Evolutionary conservation across 75 land plant genomes (phyloP), one percentile per base, ranked within the genome.

Genomic region (Sequoia sempervirens): DNA sequence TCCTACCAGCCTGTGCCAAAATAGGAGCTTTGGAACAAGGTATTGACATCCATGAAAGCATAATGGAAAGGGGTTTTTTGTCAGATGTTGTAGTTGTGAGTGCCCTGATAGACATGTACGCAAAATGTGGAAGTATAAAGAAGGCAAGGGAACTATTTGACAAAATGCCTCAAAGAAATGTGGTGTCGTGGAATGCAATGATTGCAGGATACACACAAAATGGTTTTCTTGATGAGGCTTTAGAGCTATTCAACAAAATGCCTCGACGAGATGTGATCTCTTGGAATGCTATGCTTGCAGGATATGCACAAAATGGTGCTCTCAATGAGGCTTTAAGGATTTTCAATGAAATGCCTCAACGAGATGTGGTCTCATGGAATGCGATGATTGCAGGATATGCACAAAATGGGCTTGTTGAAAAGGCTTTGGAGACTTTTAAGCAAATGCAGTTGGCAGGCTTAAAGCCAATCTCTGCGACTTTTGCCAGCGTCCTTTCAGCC

Each of bases 51-150:
- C 91, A 93, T 87, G 89, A 88, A 8, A 87, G 85, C 87, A 83
- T 92, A 11, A 3, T 89, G 68, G 68, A 75, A 47, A 85, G 81
- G 73, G 93, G 87, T 80, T 70, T 86, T 79, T 83, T 30, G 46
- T 82, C 90, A 3, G 95, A 93, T 82, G 20, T 82, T 41, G 88
- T 82, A 1, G 83, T 92, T 80, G 83, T 86, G 79, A 93, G 89
- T 66, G 85, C 95, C 13, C 41, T 93, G 13, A 82, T 93, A 52
- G 92, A 90, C 84, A 85, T 86, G 61, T 92, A 90, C 82, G 85
- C 79, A 18, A 93, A 92, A 75, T 89, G 86, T 83, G 90, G 90
- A 28, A 80, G 37, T 17, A 82, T 87, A 79, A 83, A 70, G 1
- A 83, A 82, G 81, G 93, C 86, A 11, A 45, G 82, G 41, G 84